phyloP scores from a whole-genome alignment of 2,329 filamentous ascomycete genomes.

The Ceratocystis huliohia region DNA sequence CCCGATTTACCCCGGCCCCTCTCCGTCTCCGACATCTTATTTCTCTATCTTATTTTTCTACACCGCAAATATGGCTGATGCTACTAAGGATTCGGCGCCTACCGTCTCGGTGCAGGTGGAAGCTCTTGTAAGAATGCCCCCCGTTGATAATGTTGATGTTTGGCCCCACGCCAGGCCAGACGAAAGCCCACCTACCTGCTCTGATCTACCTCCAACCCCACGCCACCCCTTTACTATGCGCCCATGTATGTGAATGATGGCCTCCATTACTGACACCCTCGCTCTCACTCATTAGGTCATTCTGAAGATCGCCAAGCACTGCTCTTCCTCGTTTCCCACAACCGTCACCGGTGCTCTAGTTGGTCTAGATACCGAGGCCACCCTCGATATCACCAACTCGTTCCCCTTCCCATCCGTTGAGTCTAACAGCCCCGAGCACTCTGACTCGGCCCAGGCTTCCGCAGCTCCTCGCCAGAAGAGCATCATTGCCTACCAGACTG shows the following conservation, averaged over 20 bases:
- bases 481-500: slow-evolving; percentile 76
- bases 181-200: no score
- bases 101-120: slow-evolving; percentile 86
- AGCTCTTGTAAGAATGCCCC: slow-evolving; percentile 57
- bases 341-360: slow-evolving; percentile 81
- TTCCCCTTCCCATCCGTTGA: slow-evolving; percentile 89
- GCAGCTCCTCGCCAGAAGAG: slow-evolving; percentile 85
- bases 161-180: slow-evolving; percentile 28
- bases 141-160: slow-evolving; percentile 13
- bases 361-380: slow-evolving; percentile 74
- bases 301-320: slow-evolving; percentile 97
- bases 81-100: slow-evolving; percentile 48
- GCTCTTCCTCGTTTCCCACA: slow-evolving; percentile 74
- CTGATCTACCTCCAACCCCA: slow-evolving; percentile 15
- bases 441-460: slow-evolving; percentile 63
- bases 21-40: background rate
- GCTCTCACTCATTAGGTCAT: slow-evolving; percentile 49
- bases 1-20: background rate
- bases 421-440: slow-evolving; percentile 55
- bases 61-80: slow-evolving; percentile 40
- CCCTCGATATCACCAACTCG: slow-evolving; percentile 82
- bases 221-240: background rate
- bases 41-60: background rate
- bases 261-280: slow-evolving; percentile 4
- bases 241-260: background rate